These are phyloP conservation scores for Paecilomyces variotii DNA, from an alignment of 2,329 filamentous ascomycete genomes.

Conservation along the genomic window DNA sequence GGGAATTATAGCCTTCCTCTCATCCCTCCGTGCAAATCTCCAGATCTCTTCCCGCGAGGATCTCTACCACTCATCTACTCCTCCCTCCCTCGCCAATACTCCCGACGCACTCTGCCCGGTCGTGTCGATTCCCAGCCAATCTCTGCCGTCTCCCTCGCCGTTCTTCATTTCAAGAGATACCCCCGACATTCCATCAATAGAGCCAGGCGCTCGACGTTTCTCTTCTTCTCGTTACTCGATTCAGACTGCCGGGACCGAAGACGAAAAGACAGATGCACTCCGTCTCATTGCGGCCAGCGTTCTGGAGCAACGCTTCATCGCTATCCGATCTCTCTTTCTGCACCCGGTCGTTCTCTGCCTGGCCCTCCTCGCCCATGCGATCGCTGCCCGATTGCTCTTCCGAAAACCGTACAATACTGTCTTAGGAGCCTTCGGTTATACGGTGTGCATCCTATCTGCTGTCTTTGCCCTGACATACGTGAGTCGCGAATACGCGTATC, in stretches of 20 bases:
- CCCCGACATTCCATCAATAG: slow-evolving; percentile 41
- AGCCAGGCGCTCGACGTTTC: slow-evolving; percentile 56
- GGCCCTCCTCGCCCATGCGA: slow-evolving; percentile 29
- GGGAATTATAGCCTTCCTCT: slow-evolving; percentile 63
- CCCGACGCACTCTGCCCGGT: slow-evolving; percentile 10
- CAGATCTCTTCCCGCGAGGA: slow-evolving; percentile 49
- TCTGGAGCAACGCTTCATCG: slow-evolving; percentile 66
- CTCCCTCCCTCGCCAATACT: slow-evolving; percentile 20
- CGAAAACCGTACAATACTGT: slow-evolving; percentile 43
- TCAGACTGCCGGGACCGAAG: slow-evolving; percentile 24
- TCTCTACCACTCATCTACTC: slow-evolving; percentile 33
- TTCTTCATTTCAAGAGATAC: slow-evolving; percentile 15
- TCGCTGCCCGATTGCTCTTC: slow-evolving; percentile 36
- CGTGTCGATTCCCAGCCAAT: slow-evolving; percentile 20
- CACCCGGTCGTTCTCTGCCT: slow-evolving; percentile 45
- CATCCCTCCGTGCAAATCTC: slow-evolving; percentile 71
- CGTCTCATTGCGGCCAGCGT: slow-evolving; percentile 70
- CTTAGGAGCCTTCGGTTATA: slow-evolving; percentile 49
- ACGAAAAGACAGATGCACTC: slow-evolving; percentile 61
- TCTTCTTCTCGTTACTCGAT: slow-evolving; percentile 34
- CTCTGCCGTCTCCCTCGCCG: slow-evolving; percentile 19
- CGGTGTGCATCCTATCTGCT: slow-evolving; percentile 56
- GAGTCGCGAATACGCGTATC: slow-evolving; percentile 54
- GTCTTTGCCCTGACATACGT: slow-evolving; percentile 54
- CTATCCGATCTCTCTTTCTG: slow-evolving; percentile 55